These are phyloP conservation scores for Diatrype stigma DNA, from an alignment of 2,329 filamentous ascomycete species.

Conservation along the genomic window DNA sequence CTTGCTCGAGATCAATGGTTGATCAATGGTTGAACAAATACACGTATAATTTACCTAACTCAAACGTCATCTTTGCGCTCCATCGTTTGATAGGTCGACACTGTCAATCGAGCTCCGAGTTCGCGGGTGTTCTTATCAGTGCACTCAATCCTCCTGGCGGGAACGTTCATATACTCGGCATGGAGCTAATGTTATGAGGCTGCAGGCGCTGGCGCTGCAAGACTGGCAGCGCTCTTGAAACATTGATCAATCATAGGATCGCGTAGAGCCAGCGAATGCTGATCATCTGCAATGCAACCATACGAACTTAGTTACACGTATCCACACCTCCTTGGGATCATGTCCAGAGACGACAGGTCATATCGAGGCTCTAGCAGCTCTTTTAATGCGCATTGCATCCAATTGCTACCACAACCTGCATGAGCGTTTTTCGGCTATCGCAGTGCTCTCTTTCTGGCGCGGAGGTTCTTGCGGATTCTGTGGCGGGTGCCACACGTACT, in stretches of 20 bases:
- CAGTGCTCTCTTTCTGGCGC: background rate
- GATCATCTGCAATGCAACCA: background rate
- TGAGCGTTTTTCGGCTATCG: constrained; percentile 16
- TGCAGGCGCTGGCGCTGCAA: background rate
- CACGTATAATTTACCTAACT: too few relatives aligned
- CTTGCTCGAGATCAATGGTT: too few relatives aligned
- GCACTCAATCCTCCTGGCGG: background rate
- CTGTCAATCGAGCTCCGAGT: too few relatives aligned
- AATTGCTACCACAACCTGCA: constrained; percentile 10
- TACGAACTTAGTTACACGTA: background rate
- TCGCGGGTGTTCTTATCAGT: too few relatives aligned
- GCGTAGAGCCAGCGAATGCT: background rate
- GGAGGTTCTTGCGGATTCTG: background rate
- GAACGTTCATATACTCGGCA: background rate
- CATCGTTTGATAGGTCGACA: too few relatives aligned
- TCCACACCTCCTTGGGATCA: background rate
- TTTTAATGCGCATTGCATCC: background rate
- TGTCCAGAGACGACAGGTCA: background rate
- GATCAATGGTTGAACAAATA: too few relatives aligned
- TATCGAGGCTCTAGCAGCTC: background rate
- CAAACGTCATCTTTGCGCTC: too few relatives aligned
- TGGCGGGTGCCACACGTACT: background rate
- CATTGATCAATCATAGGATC: background rate
- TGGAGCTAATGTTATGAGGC: background rate
- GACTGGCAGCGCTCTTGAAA: background rate